Evolutionary conservation across 2,329 filamentous ascomycete genomes (phyloP).

Genomic region (Colletotrichum sojae): DNA sequence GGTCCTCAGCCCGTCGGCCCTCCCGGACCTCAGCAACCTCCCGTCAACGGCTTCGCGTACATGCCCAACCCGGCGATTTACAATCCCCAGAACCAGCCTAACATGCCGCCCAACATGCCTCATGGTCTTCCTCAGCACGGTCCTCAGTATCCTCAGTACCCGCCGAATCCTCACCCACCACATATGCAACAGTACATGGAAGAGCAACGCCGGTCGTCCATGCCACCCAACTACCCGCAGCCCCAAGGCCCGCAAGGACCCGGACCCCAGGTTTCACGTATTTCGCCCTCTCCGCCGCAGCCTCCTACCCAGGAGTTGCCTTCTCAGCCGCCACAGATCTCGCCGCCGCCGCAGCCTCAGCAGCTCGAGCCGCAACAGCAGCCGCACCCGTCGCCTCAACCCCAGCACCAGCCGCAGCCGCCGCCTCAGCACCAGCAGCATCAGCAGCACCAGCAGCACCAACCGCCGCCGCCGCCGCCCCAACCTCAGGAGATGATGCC

Average conservation of each 20-base stretch:
- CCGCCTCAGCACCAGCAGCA: constrained; percentile 55
- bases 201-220: constrained; percentile 80
- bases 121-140: constrained; percentile 55
- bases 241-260: constrained; percentile 65
- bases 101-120: constrained; percentile 55
- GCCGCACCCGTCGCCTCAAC: constrained; percentile 55
- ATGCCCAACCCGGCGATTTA: constrained; percentile 91
- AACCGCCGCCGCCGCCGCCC: constrained; percentile 57
- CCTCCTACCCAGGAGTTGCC: constrained; percentile 67
- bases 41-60: constrained; percentile 82
- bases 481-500: constrained; percentile 65
- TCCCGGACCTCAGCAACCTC: constrained; percentile 66
- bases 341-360: constrained; percentile 66
- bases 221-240: constrained; percentile 75
- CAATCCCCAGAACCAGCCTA: constrained; percentile 71
- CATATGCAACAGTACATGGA: constrained; percentile 81
- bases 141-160: constrained; percentile 55
- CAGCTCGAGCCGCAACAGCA: constrained; percentile 50
- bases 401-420: constrained; percentile 48
- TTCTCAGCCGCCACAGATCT: constrained; percentile 63
- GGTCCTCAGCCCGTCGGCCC: constrained; percentile 74
- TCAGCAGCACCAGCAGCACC: constrained; percentile 52
- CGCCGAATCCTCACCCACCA: constrained; percentile 42
- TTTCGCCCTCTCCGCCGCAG: constrained; percentile 73
- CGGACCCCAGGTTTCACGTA: constrained; percentile 60